phyloP scores from a whole-genome alignment of 163 green algal genomes.

The Coccomyxa subellipsoidea region DNA sequence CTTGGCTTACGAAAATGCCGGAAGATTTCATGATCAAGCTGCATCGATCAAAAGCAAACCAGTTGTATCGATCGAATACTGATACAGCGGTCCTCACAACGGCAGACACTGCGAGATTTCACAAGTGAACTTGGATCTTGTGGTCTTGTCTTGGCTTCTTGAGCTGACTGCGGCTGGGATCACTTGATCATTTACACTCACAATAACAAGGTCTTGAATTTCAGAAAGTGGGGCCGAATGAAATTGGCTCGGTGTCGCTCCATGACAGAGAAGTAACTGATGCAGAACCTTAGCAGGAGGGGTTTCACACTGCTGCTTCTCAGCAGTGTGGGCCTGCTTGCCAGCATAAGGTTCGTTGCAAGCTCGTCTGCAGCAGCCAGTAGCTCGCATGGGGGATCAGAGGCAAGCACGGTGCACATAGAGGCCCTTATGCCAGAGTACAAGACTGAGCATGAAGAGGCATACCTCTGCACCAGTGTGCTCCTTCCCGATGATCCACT shows the following conservation, averaged over 20 bases:
- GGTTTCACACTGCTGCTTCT: not conserved
- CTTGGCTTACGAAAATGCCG: not conserved
- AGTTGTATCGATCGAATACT: too few relatives aligned
- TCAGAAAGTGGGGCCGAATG: too few relatives aligned
- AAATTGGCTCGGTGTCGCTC: too few relatives aligned
- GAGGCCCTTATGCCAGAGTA: slow-evolving; percentile 36
- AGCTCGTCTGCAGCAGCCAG: not conserved
- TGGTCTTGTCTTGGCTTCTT: too few relatives aligned
- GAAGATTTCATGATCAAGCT: not conserved
- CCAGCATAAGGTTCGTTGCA: not conserved
- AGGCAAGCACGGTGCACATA: slow-evolving; percentile 6
- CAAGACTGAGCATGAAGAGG: slow-evolving; percentile 20
- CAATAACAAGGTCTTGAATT: too few relatives aligned
- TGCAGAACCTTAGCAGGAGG: not conserved
- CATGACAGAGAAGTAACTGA: not conserved
- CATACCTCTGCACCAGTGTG: slow-evolving; percentile 67
- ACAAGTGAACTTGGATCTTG: too few relatives aligned
- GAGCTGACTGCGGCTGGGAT: too few relatives aligned
- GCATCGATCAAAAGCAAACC: too few relatives aligned
- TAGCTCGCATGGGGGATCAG: not conserved
- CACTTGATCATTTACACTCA: too few relatives aligned
- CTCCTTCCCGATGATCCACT: slow-evolving; percentile 51
- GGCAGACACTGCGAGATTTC: too few relatives aligned
- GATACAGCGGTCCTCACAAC: too few relatives aligned
- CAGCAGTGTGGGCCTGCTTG: not conserved